Evolutionary conservation across 2,329 filamentous ascomycete species (phyloP), one percentile per base, ranked within the genome.

Genomic region (Ambrosiella cleistominuta): DNA sequence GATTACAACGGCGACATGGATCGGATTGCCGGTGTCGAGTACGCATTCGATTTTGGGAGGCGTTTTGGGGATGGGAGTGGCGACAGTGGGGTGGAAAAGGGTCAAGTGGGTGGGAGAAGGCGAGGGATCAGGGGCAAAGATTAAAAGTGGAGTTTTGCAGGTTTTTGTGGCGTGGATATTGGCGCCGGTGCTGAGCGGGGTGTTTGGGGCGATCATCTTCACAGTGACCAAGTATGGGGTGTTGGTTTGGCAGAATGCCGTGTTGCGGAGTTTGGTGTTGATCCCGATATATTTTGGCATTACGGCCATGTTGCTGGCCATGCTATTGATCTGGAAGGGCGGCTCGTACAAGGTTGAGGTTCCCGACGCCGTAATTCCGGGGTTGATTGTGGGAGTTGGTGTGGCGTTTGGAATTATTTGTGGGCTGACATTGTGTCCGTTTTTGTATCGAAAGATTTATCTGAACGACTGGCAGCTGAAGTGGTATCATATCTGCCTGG

Each of bases 21-120:
- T 74, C 53, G 75, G 75, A 53, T 68, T 78, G 61, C 77, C 77
- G 1, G 74, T 79, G 3, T 76, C 74, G 2, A 79, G 77, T 1
- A 79, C 77, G 0, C 74, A 78, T 64, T 75, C 72, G 57, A 71
- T 77, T 44, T 72, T 77, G 44, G 75, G 70, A 3, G 70, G 70
- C 1, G 44, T 72, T 1, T 65, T 72, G 0, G 70, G 70, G 9
- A 66, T 69, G 0, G 70, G 67, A 2, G 67, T 67, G 0, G 70
- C 69, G 0, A 67, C 68, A 0, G 66, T 72, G 9, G 70, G 70
- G 5, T 67, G 69, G 37, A 19, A 51, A 0, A 66, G 69, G 50
- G 64, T 72, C 38, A 70, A 67, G 57, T 72, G 70, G 70, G 68
- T 66, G 7, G 68, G 67, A 64, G 7, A 47, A 15, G 44, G 44